These are phyloP conservation scores for Blastomyces parvus DNA, from an alignment of 2,329 filamentous ascomycete species.

Conservation along the genomic window DNA sequence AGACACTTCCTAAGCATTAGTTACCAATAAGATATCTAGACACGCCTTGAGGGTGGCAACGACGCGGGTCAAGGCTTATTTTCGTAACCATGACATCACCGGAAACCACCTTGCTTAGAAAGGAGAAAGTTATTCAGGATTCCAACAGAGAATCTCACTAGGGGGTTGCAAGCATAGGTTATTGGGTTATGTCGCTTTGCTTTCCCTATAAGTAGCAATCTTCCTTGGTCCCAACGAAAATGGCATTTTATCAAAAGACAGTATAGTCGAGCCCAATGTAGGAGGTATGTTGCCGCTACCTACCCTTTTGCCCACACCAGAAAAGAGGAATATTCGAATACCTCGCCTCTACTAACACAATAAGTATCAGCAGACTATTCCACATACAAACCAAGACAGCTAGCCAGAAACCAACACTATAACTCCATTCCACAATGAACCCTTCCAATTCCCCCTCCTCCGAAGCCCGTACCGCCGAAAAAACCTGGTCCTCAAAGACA, in stretches of 20 bases:
- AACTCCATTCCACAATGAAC: neutral
- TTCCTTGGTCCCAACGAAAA: neutral
- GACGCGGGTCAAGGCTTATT: neutral
- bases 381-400: neutral
- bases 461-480: slow-evolving; percentile 20
- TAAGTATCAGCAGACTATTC: neutral
- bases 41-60: neutral
- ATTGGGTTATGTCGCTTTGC: neutral
- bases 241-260: neutral
- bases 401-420: neutral
- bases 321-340: neutral
- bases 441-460: slow-evolving; percentile 13
- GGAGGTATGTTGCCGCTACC: no score
- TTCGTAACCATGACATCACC: slow-evolving; percentile 7
- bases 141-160: neutral
- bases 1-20: neutral
- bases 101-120: neutral
- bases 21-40: neutral
- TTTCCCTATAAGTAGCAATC: neutral
- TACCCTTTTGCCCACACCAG: no score
- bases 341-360: neutral
- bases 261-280: no score
- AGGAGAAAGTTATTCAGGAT: neutral
- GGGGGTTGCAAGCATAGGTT: neutral
- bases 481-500: slow-evolving; percentile 18